Evolutionary conservation across 495 filamentous ascomycete species (phyloP), one percentile per base, ranked within the genome.

Genomic region (Penicillium samsonianum): DNA sequence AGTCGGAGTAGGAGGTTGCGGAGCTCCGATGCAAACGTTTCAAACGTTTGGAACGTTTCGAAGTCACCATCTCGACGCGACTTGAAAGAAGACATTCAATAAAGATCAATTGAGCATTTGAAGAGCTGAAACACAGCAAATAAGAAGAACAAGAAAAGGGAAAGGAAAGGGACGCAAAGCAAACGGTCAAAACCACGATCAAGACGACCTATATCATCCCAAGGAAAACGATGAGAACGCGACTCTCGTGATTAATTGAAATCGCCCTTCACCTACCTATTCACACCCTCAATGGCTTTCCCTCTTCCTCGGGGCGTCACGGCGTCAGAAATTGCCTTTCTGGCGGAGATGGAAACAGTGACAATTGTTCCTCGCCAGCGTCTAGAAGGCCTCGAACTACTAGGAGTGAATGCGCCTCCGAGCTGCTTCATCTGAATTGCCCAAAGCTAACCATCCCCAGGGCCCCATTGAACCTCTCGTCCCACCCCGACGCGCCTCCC

Each of bases 331-430:
- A 87, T 96, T 42, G 90, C 91, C 65, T 98, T 98, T 72, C 82
- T 97, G 44, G 95, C 92, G 72, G 94, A 98, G 76, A 96, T 96
- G 90, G 91, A 96, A 73, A 82, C 88, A 65, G 89, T 98, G 44
- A 96, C 92, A 2, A 83, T 98, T 11, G 83, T 98, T 40, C 94
- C 94, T 52, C 90, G 94, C 30, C 92, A 97, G 70, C 84, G 88
- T 53, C 84, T 98, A 45, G 92, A 97, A 60, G 85, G 84, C 50
- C 86, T 97, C 41, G 77, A 89, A 60, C 80, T 98, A 50, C 84
- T 98, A 43, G 84, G 86, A 55, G 93, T 98, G 76, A 78, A 30
- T 30, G 14, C 23, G 35, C 54, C 26, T 17, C 35, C 25, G 6
- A 12, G 20, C 25, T 60, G 23, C 41, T 41, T 47, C 16, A 33